Base-by-base conservation (phyloP, 2,329 filamentous ascomycete species). In the Colletotrichum tropicale region DNA sequence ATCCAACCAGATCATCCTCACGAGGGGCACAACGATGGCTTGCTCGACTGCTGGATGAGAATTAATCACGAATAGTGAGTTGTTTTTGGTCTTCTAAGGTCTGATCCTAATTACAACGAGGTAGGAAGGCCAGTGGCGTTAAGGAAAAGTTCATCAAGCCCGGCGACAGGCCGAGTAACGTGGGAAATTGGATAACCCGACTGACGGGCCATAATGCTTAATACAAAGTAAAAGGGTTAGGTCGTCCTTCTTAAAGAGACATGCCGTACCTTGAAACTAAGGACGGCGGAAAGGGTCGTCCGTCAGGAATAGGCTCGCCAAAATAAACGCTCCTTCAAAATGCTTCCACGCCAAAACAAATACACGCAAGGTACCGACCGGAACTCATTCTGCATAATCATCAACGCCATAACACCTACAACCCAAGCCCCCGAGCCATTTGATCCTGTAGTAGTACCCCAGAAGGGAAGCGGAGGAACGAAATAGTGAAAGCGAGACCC, bases 141-240 rank as follows among this genome's bases (percentile, higher is more conserved):
- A 75, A 70, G 66, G 62, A 30, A 67, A 76, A 61, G 62, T 34
- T 75, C 74, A 75, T 75, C 66, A 76, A 67, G 62, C 74, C 71
- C 70, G 38, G 32, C 61, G 30, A 71, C 30, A 75, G 71, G 61
- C 66, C 60, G 30, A 76, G 52, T 66, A 71, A 66, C 70, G 68
- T 52, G 71, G 64, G 66, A 70, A 69, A 75, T 61, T 58, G 18
- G 28, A 70, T 70, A 55, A 62, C 71, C 74, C 71, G 60, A 60
- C 68, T 71, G 67, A 71, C 76, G 74, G 65, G 55, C 65, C 76
- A 75, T 65, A 64, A 75, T 75, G 71, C 77, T 77, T 78, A 75
- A 70, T 78, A 81, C 78, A 81, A 81, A 81, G 62, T 78, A 79
- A 79, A 79, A 75, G 56, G 62, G 48, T 72, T 36, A 48, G 56